Evolutionary conservation across 2,329 filamentous ascomycete genomes (phyloP).

Genomic region (Colletotrichum eleusines): DNA sequence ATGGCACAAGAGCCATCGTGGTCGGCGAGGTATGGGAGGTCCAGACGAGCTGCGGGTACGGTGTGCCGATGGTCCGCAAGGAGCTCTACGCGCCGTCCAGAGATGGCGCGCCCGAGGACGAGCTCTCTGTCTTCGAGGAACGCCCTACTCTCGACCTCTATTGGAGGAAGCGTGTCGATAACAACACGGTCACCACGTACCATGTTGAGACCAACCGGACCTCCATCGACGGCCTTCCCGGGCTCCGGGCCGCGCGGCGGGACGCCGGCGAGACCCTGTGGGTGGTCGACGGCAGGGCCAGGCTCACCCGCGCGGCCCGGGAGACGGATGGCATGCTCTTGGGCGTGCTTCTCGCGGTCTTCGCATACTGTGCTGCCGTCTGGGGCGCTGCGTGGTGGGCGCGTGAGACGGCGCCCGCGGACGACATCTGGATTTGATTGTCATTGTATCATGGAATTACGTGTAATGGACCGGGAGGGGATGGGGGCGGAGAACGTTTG

Average conservation of each 20-base stretch:
- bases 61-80: constrained; percentile 66
- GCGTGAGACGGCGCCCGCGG: neutral
- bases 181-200: constrained; percentile 65
- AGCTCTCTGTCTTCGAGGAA: constrained; percentile 61
- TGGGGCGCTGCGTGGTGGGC: neutral
- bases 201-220: constrained; percentile 66
- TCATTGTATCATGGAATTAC: neutral
- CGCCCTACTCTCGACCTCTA: constrained; percentile 68
- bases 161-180: constrained; percentile 61
- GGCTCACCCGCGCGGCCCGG: constrained; percentile 10
- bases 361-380: constrained; percentile 21
- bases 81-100: constrained; percentile 50
- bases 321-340: constrained; percentile 40
- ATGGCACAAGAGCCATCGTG: constrained; percentile 71
- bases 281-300: constrained; percentile 52
- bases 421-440: neutral
- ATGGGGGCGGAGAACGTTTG: neutral
- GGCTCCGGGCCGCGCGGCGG: constrained; percentile 65
- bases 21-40: constrained; percentile 72
- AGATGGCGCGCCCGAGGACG: constrained; percentile 46
- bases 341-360: constrained; percentile 43
- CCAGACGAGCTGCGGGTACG: constrained; percentile 76
- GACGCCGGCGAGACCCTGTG: constrained; percentile 61
- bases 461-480: neutral
- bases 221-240: constrained; percentile 71